A percentile compares a stretch with the other conserved stretches of the same genome.
phyloP scores from a whole-genome alignment of 225 moss, liverwort and hornwort species.

The Asterella californica region DNA sequence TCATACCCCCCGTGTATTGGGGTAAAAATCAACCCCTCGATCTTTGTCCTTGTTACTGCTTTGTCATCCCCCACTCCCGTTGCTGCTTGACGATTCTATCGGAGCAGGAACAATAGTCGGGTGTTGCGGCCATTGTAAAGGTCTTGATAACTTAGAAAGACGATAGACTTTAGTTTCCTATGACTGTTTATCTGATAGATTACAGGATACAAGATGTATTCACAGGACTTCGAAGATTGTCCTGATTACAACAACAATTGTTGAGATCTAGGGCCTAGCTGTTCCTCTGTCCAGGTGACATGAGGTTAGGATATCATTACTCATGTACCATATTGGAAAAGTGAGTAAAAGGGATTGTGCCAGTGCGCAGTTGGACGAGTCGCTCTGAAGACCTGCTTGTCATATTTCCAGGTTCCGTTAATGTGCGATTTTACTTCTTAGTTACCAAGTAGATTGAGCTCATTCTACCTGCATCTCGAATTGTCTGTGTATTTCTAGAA shows the following conservation, averaged over 20 bases:
- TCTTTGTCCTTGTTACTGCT: neutral
- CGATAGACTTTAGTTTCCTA: neutral
- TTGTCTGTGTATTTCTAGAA: too few species aligned
- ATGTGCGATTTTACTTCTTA: too few species aligned
- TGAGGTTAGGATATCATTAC: neutral
- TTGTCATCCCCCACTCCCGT: neutral
- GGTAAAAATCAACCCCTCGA: conserved; percentile 4
- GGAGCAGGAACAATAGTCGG: neutral
- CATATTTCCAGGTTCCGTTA: too few species aligned
- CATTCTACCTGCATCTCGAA: too few species aligned
- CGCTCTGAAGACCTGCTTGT: too few species aligned
- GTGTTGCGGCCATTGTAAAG: neutral
- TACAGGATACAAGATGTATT: neutral
- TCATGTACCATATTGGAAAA: conserved; percentile 17
- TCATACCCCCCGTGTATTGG: neutral
- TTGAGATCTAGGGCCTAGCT: neutral
- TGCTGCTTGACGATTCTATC: too few species aligned
- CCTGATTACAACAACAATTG: neutral
- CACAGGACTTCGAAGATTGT: neutral
- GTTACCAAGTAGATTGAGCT: too few species aligned
- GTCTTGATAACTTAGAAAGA: neutral
- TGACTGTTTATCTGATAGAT: neutral
- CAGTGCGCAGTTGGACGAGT: neutral
- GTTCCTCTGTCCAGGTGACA: too few species aligned
- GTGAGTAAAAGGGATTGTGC: conserved; percentile 1